Conservation (phyloP, 2,329 filamentous ascomycete genomes). For the Trichoderma sp. region DNA sequence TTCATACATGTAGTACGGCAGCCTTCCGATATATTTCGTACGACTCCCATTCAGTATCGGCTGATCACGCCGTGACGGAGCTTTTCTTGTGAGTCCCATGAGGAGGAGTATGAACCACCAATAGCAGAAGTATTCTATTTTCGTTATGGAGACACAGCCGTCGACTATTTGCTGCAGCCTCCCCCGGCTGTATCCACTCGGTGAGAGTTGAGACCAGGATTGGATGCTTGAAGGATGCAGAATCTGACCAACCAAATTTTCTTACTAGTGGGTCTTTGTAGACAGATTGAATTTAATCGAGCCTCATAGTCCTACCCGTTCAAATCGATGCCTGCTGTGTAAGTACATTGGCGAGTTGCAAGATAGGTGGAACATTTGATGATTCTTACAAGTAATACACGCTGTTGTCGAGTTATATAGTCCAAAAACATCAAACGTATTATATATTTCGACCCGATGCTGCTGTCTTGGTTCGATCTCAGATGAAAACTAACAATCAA, state of each 20-base stretch:
- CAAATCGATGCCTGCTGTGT: background rate
- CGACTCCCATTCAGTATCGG: background rate
- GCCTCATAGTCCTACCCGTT: background rate
- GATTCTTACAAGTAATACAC: background rate
- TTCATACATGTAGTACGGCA: background rate
- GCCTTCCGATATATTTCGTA: background rate
- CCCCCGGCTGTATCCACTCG: constrained; percentile 21
- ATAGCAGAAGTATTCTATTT: background rate
- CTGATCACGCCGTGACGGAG: background rate
- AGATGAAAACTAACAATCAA: background rate
- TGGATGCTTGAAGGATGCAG: constrained; percentile 12
- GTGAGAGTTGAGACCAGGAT: constrained; percentile 22
- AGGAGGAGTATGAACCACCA: background rate
- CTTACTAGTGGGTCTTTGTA: background rate
- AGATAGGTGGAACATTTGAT: background rate
- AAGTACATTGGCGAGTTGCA: too few species aligned
- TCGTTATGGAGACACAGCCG: constrained; percentile 3
- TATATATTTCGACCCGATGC: too few species aligned
- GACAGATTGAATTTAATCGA: background rate
- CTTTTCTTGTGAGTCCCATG: background rate
- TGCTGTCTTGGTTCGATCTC: background rate
- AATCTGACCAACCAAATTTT: constrained; percentile 1
- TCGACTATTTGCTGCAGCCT: constrained; percentile 12
- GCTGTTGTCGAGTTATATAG: background rate
- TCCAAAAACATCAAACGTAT: too few species aligned